phyloP scores from a whole-genome alignment of 441 rosid species.

The Eruca vesicaria region DNA sequence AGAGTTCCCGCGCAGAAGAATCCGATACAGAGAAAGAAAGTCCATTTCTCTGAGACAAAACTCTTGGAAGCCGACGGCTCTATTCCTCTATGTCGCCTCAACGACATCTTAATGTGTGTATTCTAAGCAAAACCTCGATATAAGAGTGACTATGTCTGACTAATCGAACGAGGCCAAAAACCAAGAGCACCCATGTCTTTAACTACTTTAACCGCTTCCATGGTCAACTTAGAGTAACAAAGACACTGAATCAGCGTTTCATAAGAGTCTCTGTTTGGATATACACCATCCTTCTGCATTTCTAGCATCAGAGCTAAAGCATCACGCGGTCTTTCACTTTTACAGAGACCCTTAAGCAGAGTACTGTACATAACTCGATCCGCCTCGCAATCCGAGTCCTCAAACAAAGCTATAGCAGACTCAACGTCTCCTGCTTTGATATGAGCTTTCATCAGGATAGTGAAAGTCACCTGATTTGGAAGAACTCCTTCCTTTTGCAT shows the following conservation, averaged over 20 bases:
- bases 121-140: background rate
- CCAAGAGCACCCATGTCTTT: conserved; percentile 49
- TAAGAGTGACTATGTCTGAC: background rate
- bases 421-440: conserved; percentile 51
- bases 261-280: conserved; percentile 44
- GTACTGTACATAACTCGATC: conserved; percentile 46
- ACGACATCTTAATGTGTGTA: conserved; percentile 43
- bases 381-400: conserved; percentile 48
- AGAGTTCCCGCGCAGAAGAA: conserved; percentile 90
- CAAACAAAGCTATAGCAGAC: conserved; percentile 49
- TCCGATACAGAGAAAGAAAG: conserved; percentile 68
- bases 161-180: conserved; percentile 36
- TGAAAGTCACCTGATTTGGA: conserved; percentile 66
- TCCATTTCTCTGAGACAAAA: conserved; percentile 68
- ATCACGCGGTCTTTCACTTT: conserved; percentile 44
- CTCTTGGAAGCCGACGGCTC: conserved; percentile 54
- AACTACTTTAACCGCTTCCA: conserved; percentile 52
- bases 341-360: conserved; percentile 53
- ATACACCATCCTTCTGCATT: conserved; percentile 50
- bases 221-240: conserved; percentile 43
- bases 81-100: conserved; percentile 72
- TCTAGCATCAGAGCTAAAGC: conserved; percentile 44
- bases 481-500: conserved; percentile 51
- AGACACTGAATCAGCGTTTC: conserved; percentile 45
- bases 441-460: conserved; percentile 52